Base-by-base conservation (phyloP, 441 rosid genomes). In the Aquilaria agallochum region DNA sequence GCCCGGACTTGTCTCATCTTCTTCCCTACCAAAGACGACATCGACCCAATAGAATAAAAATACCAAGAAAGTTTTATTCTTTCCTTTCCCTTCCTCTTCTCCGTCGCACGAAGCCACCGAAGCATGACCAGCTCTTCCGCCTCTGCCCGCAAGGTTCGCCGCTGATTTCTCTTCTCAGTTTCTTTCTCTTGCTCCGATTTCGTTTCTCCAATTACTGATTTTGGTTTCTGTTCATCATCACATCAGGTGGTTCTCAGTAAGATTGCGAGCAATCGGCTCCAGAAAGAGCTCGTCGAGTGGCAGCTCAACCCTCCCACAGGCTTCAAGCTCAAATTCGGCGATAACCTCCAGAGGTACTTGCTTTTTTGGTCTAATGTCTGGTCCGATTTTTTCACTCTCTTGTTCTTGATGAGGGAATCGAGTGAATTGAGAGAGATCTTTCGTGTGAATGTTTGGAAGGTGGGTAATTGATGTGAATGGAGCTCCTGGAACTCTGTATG, bases 281-380 rank as follows among this genome's bases (percentile, higher is more conserved):
- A 95, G 69, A 95, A 95, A 65, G 99, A 95, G 84, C 83, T 95
- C 51, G 83, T 82, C 59, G 99, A 95, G 75, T 95, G 99, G 99
- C 97, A 92, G 77, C 83, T 89, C 70, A 89, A 79, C 76, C 98
- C 99, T 73, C 99, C 95, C 47, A 15, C 71, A 15, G 97, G 98
- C 33, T 92, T 95, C 81, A 90, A 83, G 68, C 98, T 88, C 70
- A 88, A 84, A 78, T 95, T 83, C 83, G 83, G 97, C 68, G 99
- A 95, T 65, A 88, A 95, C 82, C 97, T 95, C 68, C 98, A 95
- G 69, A 86, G 98, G 99, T 77, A 49, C 44, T 56, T 7, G 11
- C 13, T 8, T 50, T 30, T 1, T 6, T 30, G 27, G 27, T 20
- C 27, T 20, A 20, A 20, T 20, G 27, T 20, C 27, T 20, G 27